Base-by-base conservation (phyloP, 495 filamentous ascomycete species). In the Aspergillus campestris region DNA sequence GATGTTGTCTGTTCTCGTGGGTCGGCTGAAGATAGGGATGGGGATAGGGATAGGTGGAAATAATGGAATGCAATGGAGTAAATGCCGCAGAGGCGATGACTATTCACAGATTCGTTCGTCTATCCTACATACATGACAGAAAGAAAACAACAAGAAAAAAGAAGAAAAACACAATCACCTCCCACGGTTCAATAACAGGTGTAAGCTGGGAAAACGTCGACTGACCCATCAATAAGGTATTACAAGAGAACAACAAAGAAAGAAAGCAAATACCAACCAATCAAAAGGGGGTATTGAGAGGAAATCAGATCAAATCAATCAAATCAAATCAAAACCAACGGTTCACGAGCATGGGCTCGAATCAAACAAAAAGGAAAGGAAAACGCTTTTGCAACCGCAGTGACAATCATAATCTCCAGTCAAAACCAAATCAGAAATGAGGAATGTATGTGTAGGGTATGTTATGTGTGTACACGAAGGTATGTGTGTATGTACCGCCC, bases 241-340 rank as follows among this genome's bases (percentile, higher is more conserved):
- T 18, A 34, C 45, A 39, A 27, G 12, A 40, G 15, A 52, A 48
- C 32, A 40, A 40, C 47, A 42, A 15, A 34, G 40, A 46, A 53
- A 57, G 49, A 50, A 44, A 56, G 48, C 8, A 39, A 57, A 55
- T 62, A 65, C 58, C 58, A 61, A 45, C 59, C 59, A 56, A 47
- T 55, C 43, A 49, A 59, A 36, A 42, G 45, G 55, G 64, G 64
- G 64, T 67, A 67, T 67, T 67, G 51, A 38, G 44, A 47, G 55
- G 14, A 15, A 46, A 34, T 10, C 39, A 8, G 41, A 47, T 34
- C 15, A 32, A 43, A 30, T 34, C 30, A 45, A n/a, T 36, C 29
- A 24, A 45, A 13, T 14, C 29, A 8, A 36, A 44, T 14, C 15
- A 44, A 39, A 43, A 44, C 10, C 18, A 24, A 24, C 1, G 18